Base-by-base conservation (phyloP, 139 green algal genomes). In the Zygnema cylindricum region DNA sequence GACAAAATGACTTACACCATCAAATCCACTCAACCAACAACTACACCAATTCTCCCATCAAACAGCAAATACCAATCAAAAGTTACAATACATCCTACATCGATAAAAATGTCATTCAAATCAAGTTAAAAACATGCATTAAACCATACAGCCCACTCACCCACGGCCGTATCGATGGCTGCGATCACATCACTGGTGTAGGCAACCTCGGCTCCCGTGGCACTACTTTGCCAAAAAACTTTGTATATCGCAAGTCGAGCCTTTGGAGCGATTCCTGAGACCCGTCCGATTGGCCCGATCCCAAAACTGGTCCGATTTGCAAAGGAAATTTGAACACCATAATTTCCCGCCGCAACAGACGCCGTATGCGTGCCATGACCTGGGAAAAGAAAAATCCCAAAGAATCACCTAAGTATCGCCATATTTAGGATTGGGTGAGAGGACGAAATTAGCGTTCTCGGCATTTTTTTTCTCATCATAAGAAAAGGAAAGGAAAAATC, bases 171-270 rank as follows among this genome's bases (percentile, higher is more conserved):
- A 11, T 79, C 71, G 36, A 43, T 43, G 71, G 71, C 71, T 16
- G 71, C 71, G 36, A 79, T 43, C 11, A 79, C 71, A 16, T 79
- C 71, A 43, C 71, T 79, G 11, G 71, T n/a, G 36, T 79, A 41
- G 7, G 71, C 71, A 3, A n/a, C 16, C 7, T 41, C 21, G 3
- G 7, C 71, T 16, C 38, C 71, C 7, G 71, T 54, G 7, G 16
- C 7, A 3, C 11, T 11, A 11, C 36, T 54, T 11, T 7, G 7
- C 71, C 71, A 79, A 43, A 79, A 54, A 43, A 79, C 71, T 43
- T 79, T 79, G 71, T 79, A 79, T 11, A 79, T 16, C 38, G 71
- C 3, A 41, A 79, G 3, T 41, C 71, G 71, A 7, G 71, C 71
- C 36, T 16, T 7, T 16, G 71, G 71, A 16, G 71, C 71, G 11